Evolutionary conservation across 2,329 filamentous ascomycete species (phyloP), one percentile per base, ranked within the genome.

Genomic region (Ophidiomyces ophidiicola): DNA sequence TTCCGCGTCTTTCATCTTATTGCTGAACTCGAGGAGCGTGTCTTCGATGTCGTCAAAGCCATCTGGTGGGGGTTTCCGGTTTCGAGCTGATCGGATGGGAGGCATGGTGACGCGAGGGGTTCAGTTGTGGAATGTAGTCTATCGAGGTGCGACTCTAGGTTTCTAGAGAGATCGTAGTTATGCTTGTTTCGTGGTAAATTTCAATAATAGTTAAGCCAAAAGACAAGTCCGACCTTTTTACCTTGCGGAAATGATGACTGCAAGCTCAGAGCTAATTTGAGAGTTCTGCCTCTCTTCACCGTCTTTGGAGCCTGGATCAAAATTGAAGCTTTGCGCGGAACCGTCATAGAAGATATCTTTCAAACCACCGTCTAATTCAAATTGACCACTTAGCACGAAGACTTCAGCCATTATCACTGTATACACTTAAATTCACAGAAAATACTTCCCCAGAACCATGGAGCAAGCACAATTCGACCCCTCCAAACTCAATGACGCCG

Each of bases 1-100:
- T 58, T 94, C 86, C 37, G 90, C 90, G 54, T 80, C 76, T 56
- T 78, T 79, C 74, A 79, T 77, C 57, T 76, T 76, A 60, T 78
- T 78, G 53, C 66, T 64, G 58, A 79, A 79, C 49, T 79, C 75
- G 37, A 80, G 68, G 6, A 80, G 68, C 2, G 74, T 79, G 57
- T 80, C 76, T 63, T 80, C 76, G 55, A 79, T 71, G 50, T 79
- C 76, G 48, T 78, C 74, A 62, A 79, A 80, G 57, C 76, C 76
- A 29, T 73, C 72, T 43, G 76, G 76, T 36, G 76, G 76, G 37
- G 75, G 70, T 59, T 78, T 78, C 55, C 72, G 72, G 53, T 69
- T 74, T 54, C 69, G 68, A 41, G 71, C 63, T 26, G 68, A 71
- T 46, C 76, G 71, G 44, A 78, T 63, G 32, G 74, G 72, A 43